Conservation (phyloP, 106 monocot species). For the Iris macrosiphon region DNA sequence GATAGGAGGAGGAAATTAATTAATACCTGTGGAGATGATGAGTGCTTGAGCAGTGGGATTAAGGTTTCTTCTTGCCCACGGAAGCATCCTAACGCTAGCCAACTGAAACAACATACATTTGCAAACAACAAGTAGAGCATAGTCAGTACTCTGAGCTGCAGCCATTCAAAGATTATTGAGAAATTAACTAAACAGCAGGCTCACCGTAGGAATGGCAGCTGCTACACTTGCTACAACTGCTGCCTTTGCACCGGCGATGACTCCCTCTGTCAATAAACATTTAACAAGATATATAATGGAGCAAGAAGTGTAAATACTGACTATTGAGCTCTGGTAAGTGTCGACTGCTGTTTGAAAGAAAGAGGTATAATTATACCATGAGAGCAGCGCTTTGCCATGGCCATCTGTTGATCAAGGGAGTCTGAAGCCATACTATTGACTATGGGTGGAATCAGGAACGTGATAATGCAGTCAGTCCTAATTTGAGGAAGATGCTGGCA, state of each 20-base stretch:
- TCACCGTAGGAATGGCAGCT: slow-evolving; percentile 75
- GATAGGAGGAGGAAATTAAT: neutral
- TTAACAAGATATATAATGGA: neutral
- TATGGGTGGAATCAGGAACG: too few relatives aligned
- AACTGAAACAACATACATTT: slow-evolving; percentile 31
- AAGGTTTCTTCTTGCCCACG: slow-evolving; percentile 78
- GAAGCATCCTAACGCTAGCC: slow-evolving; percentile 86
- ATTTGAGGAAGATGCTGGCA: neutral
- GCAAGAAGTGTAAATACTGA: neutral
- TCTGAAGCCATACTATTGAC: slow-evolving; percentile 6
- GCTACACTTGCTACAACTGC: slow-evolving; percentile 64
- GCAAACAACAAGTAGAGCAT: too few relatives aligned
- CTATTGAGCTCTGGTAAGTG: neutral
- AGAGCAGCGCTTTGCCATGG: slow-evolving; percentile 39
- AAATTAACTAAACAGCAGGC: neutral
- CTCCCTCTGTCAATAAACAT: slow-evolving; percentile 75
- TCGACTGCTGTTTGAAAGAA: neutral
- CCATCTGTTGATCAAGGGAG: slow-evolving; percentile 23
- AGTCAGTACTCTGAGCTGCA: too few relatives aligned
- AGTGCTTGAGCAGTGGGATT: slow-evolving; percentile 86
- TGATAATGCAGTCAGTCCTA: too few relatives aligned
- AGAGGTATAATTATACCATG: slow-evolving; percentile 16
- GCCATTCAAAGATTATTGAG: too few relatives aligned
- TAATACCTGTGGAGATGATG: slow-evolving; percentile 67
- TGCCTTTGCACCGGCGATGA: slow-evolving; percentile 72